Evolutionary conservation across 352 stramenopile species (phyloP).

Genomic region (Sclerospora graminicola): DNA sequence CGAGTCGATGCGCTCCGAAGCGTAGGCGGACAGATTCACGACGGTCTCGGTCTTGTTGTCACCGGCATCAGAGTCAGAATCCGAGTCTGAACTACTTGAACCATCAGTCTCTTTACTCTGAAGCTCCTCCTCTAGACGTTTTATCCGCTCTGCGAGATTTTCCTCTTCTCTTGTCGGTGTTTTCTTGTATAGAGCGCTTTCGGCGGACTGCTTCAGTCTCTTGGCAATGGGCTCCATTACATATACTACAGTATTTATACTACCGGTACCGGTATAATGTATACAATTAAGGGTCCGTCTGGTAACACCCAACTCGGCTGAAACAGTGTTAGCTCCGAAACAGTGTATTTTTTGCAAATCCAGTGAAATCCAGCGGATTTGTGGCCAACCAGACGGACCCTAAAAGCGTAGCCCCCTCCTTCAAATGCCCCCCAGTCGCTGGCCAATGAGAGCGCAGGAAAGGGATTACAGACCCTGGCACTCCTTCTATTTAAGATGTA

Average conservation of each 20-base stretch:
- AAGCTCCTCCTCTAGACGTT: conserved; percentile 59
- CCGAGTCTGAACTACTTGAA: conserved; percentile 21
- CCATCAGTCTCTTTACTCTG: conserved; percentile 25
- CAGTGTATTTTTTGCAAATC: too few relatives aligned
- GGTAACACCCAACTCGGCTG: too few relatives aligned
- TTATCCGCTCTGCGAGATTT: conserved; percentile 58
- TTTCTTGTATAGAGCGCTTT: conserved; percentile 34
- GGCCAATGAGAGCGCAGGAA: too few relatives aligned
- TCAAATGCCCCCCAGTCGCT: too few relatives aligned
- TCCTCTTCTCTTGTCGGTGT: conserved; percentile 20
- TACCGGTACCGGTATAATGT: too few relatives aligned
- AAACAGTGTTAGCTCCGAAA: too few relatives aligned
- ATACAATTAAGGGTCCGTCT: too few relatives aligned
- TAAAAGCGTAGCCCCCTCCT: too few relatives aligned
- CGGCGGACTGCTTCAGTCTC: conserved; percentile 65
- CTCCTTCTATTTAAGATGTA: too few relatives aligned
- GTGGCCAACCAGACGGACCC: too few relatives aligned
- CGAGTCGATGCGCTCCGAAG: conserved; percentile 46
- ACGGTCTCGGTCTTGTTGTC: conserved; percentile 23
- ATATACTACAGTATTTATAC: neutral
- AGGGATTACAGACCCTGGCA: too few relatives aligned
- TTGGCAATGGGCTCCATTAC: conserved; percentile 77
- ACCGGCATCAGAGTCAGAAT: conserved; percentile 10
- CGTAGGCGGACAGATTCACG: conserved; percentile 60
- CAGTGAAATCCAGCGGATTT: too few relatives aligned